A percentile compares a stretch with the other conserved stretches of the same genome.
Conservation (phyloP, 805 yeast genomes). For the Ogataea methylovora region DNA sequence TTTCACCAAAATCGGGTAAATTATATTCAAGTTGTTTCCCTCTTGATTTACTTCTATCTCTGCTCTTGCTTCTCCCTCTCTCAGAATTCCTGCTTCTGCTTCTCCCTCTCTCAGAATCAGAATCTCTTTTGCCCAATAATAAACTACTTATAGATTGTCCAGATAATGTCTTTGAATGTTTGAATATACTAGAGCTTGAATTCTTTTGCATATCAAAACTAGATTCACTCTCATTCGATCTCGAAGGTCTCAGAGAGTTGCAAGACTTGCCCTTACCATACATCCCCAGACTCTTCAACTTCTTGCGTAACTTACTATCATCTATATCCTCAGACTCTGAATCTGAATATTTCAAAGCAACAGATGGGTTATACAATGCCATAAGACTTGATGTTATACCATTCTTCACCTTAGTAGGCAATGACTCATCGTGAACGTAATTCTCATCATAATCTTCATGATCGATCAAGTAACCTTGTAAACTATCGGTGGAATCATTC, state of each 20-base stretch:
- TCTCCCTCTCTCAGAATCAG: conserved; percentile 1
- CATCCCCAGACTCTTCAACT: too few species aligned
- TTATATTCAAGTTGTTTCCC: conserved; percentile 18
- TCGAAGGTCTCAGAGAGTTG: too few species aligned
- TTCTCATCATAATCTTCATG: too few species aligned
- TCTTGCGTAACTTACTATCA: too few species aligned
- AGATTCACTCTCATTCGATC: too few species aligned
- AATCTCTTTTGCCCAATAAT: not conserved
- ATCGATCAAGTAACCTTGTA: too few species aligned
- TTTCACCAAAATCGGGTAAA: conserved; percentile 31
- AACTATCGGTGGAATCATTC: not conserved
- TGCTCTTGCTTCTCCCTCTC: conserved; percentile 1
- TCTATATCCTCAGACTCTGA: too few species aligned
- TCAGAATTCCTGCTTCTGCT: not conserved
- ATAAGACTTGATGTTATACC: conserved; percentile 81
- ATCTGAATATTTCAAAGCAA: too few species aligned
- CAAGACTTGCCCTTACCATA: too few species aligned
- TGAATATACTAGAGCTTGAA: too few species aligned
- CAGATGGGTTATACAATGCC: conserved; percentile 62
- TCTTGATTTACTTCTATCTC: not conserved
- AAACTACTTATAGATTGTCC: conserved; percentile 1
- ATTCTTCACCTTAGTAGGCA: conserved; percentile 61
- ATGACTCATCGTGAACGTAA: conserved; percentile 44
- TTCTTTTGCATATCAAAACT: too few species aligned
- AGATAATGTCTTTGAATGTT: not conserved